Base-by-base conservation (phyloP, 805 yeast genomes). In the Nadsonia fulvescens region DNA sequence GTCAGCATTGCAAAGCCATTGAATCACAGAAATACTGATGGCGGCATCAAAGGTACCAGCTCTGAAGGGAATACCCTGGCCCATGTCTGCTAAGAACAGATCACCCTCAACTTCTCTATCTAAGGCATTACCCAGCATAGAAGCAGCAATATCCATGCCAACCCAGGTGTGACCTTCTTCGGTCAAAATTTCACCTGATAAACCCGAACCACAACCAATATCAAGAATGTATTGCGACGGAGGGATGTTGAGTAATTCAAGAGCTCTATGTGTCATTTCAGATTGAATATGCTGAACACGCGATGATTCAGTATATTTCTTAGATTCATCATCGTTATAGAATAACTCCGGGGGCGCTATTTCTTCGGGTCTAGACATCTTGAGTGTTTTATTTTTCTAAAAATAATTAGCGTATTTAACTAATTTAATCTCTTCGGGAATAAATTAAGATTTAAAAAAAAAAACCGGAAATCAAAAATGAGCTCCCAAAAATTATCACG, bases 201-300 rank as follows among this genome's bases (percentile, higher is more conserved):
- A 62, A 1, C 98, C 96, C 0, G 95, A 82, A 3, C 98, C 98
- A 58, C 96, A 89, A 9, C 98, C 98, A 18, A 89, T 63, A 61
- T 89, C 98, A 11, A 89, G 63, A 7, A 89, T 47, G 40, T 71
- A 72, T 38, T 78, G 60, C 15, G 53, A 56, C 2, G 68, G 66
- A 15, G 76, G 74, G 20, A 89, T 52, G 46, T 82, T 78, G 30
- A 89, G 54, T 18, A 89, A 57, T 40, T 89, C 98, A 24, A 89
- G 56, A 0, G 96, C 93, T 40, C 98, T 62, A 22, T 86, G 60
- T 0, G 98, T 82, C 98, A 89, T 89, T 47, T 79, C 77, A 2
- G 96, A 96, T 52, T 89, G 98, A 42, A 89, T 89, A 46, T 83
- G 94, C 55, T 89, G 98, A 25, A 89, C 94, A 61, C 98, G 89